Evolutionary conservation across 2,329 filamentous ascomycete species (phyloP), one percentile per base, ranked within the genome.

Genomic region (Monosporascus sp.): DNA sequence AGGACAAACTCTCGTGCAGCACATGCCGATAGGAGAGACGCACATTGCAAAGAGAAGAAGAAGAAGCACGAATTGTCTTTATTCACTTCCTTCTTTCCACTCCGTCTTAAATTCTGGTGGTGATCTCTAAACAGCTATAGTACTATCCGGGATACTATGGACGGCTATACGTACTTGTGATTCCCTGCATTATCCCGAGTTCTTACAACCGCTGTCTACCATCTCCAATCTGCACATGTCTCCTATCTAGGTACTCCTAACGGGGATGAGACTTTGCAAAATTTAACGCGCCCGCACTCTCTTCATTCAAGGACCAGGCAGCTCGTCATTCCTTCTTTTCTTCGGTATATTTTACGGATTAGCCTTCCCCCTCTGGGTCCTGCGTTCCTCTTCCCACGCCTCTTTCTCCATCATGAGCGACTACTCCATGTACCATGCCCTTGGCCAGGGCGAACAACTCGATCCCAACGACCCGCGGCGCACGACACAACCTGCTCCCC

Each of bases 401-500:
- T 14, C 17, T 16, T 24, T 14, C 19, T 43, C 20, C 40, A 11
- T 59, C 60, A 84, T 83, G 80, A 76, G 78, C 64, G 79, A 83
- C 60, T 78, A 81, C 64, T 69, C 75, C 56, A 77, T 77, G 68
- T 84, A 80, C 63, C 79, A 83, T 62, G 71, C 77, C 64, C 73
- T 83, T 51, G 82, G 80, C 48, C 79, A 83, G 63, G 79, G 77
- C 62, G 77, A 80, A 57, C 75, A 75, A 56, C 63, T 74, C 62
- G 79, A 85, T 59, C 73, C 81, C 65, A 76, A 81, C 71, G 71
- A 83, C 70, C 73, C 79, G 64, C 71, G 77, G 71, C 68, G 73
- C 68, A 75, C 73, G 54, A 71, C 68, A 62, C 79, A 81, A 58
- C 79, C 77, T 48, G 74, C 74, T 55, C 69, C 76, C 54, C 75